A percentile compares a stretch with the other conserved stretches of the same genome.
These are phyloP conservation scores for Ambrosiella beaveri DNA, from an alignment of 2,329 filamentous ascomycete species.

Conservation along the genomic window DNA sequence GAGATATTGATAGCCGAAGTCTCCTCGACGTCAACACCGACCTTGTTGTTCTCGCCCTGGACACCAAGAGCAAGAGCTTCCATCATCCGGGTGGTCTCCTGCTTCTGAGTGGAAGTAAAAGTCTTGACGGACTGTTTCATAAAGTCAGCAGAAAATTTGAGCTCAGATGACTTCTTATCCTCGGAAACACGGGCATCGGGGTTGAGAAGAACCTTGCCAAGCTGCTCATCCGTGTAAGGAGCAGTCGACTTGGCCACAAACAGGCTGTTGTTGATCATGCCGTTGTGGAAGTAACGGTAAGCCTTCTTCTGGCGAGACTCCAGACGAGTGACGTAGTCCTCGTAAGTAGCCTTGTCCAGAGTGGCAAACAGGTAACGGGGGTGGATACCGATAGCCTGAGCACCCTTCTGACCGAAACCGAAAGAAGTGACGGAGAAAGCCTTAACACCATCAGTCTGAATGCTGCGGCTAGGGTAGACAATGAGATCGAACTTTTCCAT, in stretches of 20 bases:
- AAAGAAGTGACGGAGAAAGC: constrained; percentile 98
- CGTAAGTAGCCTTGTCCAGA: constrained; percentile 73
- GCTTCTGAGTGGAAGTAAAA: constrained; percentile 29
- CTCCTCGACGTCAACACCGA: constrained; percentile 88
- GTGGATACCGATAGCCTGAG: constrained; percentile 92
- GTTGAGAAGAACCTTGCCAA: constrained; percentile 81
- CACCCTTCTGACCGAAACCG: constrained; percentile 97
- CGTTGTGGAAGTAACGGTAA: constrained; percentile 97
- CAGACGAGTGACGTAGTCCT: constrained; percentile 72
- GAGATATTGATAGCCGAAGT: constrained; percentile 76
- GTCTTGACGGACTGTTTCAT: constrained; percentile 47
- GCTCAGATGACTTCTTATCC: constrained; percentile 72
- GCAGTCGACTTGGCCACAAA: constrained; percentile 89
- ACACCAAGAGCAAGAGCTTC: constrained; percentile 55
- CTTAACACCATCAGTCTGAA: constrained; percentile 96
- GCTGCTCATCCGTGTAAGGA: constrained; percentile 77
- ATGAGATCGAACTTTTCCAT: constrained; percentile 99
- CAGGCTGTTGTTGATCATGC: constrained; percentile 91
- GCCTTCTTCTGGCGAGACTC: constrained; percentile 93
- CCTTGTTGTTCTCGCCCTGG: constrained; percentile 51
- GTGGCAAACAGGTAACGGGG: constrained; percentile 89
- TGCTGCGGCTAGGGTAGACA: constrained; percentile 83
- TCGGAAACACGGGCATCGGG: constrained; percentile 69
- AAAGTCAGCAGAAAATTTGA: constrained; percentile 54
- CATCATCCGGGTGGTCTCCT: constrained; percentile 57